phyloP scores from a whole-genome alignment of 225 moss, liverwort and hornwort genomes.

The Takakia lepidozioides region DNA sequence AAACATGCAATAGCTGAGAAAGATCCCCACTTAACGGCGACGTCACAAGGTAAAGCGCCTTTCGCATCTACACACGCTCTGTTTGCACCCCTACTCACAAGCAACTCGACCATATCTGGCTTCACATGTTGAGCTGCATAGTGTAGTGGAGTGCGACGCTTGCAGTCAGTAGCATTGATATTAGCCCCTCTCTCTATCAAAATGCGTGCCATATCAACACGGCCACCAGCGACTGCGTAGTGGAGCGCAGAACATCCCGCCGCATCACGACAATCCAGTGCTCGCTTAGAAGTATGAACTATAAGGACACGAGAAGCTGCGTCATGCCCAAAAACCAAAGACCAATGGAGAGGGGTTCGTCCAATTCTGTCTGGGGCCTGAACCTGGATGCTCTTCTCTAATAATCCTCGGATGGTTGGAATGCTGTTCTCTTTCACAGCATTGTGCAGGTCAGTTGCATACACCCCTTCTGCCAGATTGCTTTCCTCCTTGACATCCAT shows the following conservation, averaged over 20 bases:
- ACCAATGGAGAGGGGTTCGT: constrained; percentile 5
- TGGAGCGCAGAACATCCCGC: constrained; percentile 32
- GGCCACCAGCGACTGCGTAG: constrained; percentile 29
- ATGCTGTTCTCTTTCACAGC: constrained; percentile 3
- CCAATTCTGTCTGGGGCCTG: neutral
- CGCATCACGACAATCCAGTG: constrained; percentile 9
- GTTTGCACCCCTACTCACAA: constrained; percentile 26
- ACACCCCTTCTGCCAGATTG: neutral
- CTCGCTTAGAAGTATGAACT: neutral
- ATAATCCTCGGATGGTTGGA: neutral
- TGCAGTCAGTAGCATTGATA: constrained; percentile 19
- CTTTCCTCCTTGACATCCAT: no score
- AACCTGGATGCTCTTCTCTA: neutral
- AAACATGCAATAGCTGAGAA: constrained; percentile 2
- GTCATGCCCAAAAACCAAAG: constrained; percentile 3
- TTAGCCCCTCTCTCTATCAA: constrained; percentile 22
- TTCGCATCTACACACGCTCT: constrained; percentile 16
- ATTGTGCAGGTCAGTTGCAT: neutral
- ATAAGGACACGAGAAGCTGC: neutral
- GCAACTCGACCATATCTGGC: constrained; percentile 27
- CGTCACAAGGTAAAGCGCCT: constrained; percentile 13
- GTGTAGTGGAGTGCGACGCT: constrained; percentile 31
- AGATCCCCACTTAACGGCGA: constrained; percentile 21
- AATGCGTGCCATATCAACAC: constrained; percentile 21
- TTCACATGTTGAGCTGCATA: constrained; percentile 39